phyloP scores from a whole-genome alignment of 768 basidiomycete species.

The Leccinum broughii region DNA sequence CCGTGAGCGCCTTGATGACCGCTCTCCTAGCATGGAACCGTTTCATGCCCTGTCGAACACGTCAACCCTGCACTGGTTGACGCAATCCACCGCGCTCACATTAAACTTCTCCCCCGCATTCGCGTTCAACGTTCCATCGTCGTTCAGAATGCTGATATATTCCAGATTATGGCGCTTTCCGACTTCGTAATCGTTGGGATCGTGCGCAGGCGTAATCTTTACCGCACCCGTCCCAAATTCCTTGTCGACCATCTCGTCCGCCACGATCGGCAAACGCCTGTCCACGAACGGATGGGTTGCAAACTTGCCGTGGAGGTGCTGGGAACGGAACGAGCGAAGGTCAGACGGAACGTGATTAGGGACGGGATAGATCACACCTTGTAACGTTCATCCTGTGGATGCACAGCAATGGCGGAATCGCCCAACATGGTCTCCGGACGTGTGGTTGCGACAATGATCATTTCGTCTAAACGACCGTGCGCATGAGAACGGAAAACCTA shows the following conservation, averaged over 20 bases:
- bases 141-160: slow-evolving; percentile 94
- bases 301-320: slow-evolving; percentile 95
- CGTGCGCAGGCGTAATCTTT: slow-evolving; percentile 98
- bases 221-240: slow-evolving; percentile 97
- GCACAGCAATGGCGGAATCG: slow-evolving; percentile 95
- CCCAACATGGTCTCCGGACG: slow-evolving; percentile 99
- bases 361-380: slow-evolving; percentile 43
- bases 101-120: slow-evolving; percentile 82
- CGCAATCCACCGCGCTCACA: slow-evolving; percentile 35
- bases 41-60: slow-evolving; percentile 77
- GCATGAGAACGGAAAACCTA: neutral
- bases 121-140: slow-evolving; percentile 93
- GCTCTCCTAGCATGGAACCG: slow-evolving; percentile 90
- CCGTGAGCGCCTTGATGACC: slow-evolving; percentile 82
- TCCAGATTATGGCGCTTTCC: slow-evolving; percentile 84
- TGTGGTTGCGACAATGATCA: slow-evolving; percentile 91
- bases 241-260: slow-evolving; percentile 90
- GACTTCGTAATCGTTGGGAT: slow-evolving; percentile 95
- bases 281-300: slow-evolving; percentile 86
- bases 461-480: slow-evolving; percentile 59
- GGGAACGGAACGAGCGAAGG: neutral
- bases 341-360: neutral
- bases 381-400: slow-evolving; percentile 90
- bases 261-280: slow-evolving; percentile 84
- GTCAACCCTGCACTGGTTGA: neutral